These are phyloP conservation scores for Fusarium sp. DNA, from an alignment of 2,329 filamentous ascomycete species.

Conservation along the genomic window DNA sequence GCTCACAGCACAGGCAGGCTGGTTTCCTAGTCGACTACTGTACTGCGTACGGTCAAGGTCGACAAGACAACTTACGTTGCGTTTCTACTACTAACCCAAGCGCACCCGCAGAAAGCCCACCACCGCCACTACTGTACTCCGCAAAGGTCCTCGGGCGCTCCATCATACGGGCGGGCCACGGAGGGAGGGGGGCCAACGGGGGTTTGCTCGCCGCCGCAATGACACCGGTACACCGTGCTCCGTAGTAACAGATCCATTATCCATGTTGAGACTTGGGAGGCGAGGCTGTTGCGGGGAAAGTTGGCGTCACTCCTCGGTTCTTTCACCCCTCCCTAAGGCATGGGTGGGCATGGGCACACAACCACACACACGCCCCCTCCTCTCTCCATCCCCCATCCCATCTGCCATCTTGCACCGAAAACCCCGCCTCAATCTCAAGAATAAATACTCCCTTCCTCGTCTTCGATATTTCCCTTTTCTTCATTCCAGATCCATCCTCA, in stretches of 20 bases:
- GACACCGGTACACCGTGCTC: constrained; percentile 23
- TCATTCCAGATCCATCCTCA: constrained; percentile 47
- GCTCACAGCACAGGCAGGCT: too few species aligned
- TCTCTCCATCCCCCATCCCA: constrained; percentile 19
- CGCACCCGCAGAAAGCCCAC: constrained; percentile 24
- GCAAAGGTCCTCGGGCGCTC: constrained; percentile 32
- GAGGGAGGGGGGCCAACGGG: background rate
- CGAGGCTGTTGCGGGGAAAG: constrained; percentile 49
- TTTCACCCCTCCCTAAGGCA: constrained; percentile 25
- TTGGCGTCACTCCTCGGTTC: constrained; percentile 40
- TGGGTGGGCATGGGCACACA: constrained; percentile 16
- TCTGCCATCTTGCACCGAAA: constrained; percentile 33
- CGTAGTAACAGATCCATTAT: constrained; percentile 19
- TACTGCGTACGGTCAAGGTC: background rate
- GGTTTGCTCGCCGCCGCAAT: constrained; percentile 19
- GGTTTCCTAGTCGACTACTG: too few species aligned
- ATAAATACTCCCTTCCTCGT: constrained; percentile 48
- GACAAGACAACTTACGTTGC: constrained; percentile 36
- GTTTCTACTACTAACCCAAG: constrained; percentile 36
- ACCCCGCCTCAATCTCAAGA: constrained; percentile 47
- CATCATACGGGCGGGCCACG: constrained; percentile 7
- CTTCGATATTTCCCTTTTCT: constrained; percentile 27
- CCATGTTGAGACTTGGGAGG: constrained; percentile 29
- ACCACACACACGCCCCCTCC: constrained; percentile 28
- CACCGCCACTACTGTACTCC: constrained; percentile 37